Base-by-base conservation (phyloP, 75 land plant genomes). In the Gnetum montanum region DNA sequence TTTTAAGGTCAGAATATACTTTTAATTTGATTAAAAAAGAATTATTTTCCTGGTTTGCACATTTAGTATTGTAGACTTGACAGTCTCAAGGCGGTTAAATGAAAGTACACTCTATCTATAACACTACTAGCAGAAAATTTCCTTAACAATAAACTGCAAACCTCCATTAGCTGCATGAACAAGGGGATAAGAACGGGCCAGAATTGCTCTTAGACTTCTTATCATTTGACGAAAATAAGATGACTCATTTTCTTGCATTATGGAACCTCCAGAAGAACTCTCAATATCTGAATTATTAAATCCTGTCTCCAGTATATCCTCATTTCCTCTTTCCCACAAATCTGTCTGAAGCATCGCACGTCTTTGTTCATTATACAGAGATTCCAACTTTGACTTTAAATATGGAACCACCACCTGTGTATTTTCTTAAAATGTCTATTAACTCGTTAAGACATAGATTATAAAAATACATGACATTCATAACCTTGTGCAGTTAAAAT, bases 131-230 rank as follows among this genome's bases (percentile, higher is more conserved):
- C n/a, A n/a, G n/a, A n/a, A n/a, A n/a, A n/a, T n/a, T n/a, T n/a
- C n/a, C n/a, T n/a, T n/a, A n/a, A n/a, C n/a, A n/a, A n/a, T n/a
- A 52, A 19, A 30, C 31, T 22, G 46, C 55, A 4, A 41, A 95
- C 99, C 99, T 84, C 90, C 99, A 65, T 71, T 67, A 6, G 79
- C 72, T 41, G 92, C 99, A 83, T 95, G 96, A 31, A 95, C 29
- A 92, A 78, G 84, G 31, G 99, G 99, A 59, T 88, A 95, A 54
- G 64, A 76, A 44, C 61, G 59, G 59, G 62, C 71, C 8, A 86
- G 57, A 56, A 74, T 11, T 46, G 73, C 58, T 37, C 46, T 49
- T 29, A 83, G 31, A 46, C 59, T 84, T 54, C 62, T 72, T 24
- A 29, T 43, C 36, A 74, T 3, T 26, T 41, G 65, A 57, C 70